Evolutionary conservation across 1,284 basidiomycete species (phyloP).

Genomic region (Xerocomus minutiporus): DNA sequence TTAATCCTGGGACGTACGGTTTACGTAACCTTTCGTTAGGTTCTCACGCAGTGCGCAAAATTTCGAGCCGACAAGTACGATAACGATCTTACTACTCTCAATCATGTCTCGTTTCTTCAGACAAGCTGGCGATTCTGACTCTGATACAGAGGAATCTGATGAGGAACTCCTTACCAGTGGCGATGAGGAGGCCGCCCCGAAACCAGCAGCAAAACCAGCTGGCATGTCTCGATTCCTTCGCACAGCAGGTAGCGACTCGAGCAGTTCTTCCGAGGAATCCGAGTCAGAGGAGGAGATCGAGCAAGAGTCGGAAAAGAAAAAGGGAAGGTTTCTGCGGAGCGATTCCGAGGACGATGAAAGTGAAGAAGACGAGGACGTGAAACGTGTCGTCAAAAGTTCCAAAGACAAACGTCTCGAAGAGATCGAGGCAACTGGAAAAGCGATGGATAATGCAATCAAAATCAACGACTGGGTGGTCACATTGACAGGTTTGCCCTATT

Average conservation of each 20-base stretch:
- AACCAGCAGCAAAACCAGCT: slow-evolving; percentile 53
- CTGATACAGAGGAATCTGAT: slow-evolving; percentile 72
- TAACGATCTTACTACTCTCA: slow-evolving; percentile 24
- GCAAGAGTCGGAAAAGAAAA: slow-evolving; percentile 43
- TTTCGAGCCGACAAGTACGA: slow-evolving; percentile 18
- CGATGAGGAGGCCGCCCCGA: slow-evolving; percentile 58
- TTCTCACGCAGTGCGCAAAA: slow-evolving; percentile 20
- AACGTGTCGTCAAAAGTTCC: slow-evolving; percentile 76
- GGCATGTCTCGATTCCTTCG: slow-evolving; percentile 72
- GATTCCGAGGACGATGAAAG: slow-evolving; percentile 63
- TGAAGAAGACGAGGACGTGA: slow-evolving; percentile 69
- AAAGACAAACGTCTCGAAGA: slow-evolving; percentile 84
- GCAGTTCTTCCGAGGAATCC: slow-evolving; percentile 41
- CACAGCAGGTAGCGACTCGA: slow-evolving; percentile 45
- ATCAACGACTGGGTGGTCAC: slow-evolving; percentile 97
- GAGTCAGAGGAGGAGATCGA: slow-evolving; percentile 44
- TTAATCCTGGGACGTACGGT: not conserved
- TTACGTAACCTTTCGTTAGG: slow-evolving; percentile 12
- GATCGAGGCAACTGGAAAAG: slow-evolving; percentile 85
- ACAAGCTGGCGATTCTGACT: slow-evolving; percentile 77
- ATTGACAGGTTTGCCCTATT: slow-evolving; percentile 60
- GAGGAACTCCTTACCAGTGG: slow-evolving; percentile 79
- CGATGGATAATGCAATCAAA: slow-evolving; percentile 92
- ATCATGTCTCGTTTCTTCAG: slow-evolving; percentile 86
- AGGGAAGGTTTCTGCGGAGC: slow-evolving; percentile 45